A percentile compares a stretch with the other conserved stretches of the same genome.
These are phyloP conservation scores for Vaccinium macrocarpon DNA, from an alignment of 148 eudicot genomes.

Conservation along the genomic window DNA sequence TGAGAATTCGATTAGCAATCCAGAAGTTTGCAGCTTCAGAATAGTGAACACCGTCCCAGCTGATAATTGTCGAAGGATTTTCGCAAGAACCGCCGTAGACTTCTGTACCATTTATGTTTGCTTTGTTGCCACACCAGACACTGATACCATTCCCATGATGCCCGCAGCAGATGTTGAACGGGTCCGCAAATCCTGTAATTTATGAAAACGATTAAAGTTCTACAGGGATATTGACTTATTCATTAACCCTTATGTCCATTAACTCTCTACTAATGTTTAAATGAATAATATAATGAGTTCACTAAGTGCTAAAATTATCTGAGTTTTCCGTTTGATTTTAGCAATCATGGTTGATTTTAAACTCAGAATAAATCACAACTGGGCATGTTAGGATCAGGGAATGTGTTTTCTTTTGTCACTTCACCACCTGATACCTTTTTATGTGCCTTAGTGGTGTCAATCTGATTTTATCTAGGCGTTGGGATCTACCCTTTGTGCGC, in stretches of 20 bases:
- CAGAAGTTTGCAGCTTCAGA: slow-evolving; percentile 28
- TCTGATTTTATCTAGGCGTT: background rate
- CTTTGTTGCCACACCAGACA: slow-evolving; percentile 19
- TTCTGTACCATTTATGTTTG: slow-evolving; percentile 20
- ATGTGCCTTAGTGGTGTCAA: background rate
- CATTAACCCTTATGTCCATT: too few species aligned
- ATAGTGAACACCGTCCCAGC: slow-evolving; percentile 34
- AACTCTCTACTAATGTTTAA: too few species aligned
- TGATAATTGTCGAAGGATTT: slow-evolving; percentile 18
- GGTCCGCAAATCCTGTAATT: slow-evolving; percentile 23
- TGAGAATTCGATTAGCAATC: slow-evolving; percentile 27
- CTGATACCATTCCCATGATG: slow-evolving; percentile 1
- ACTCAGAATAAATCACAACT: background rate
- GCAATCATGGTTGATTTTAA: too few species aligned
- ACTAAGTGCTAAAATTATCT: too few species aligned
- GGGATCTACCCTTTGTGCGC: too few species aligned
- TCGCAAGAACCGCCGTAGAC: slow-evolving; percentile 13
- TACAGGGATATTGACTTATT: too few species aligned
- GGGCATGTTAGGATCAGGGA: background rate
- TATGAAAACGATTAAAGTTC: background rate
- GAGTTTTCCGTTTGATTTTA: too few species aligned
- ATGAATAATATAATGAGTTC: too few species aligned
- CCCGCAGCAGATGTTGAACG: slow-evolving; percentile 28
- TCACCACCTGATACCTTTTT: background rate
- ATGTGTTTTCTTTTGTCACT: background rate